Percentiles rank a stretch among this genome's conserved stretches.
These are phyloP conservation scores for Ceratocystiopsis brevicomis DNA, from an alignment of 2,329 filamentous ascomycete species.

Conservation along the genomic window DNA sequence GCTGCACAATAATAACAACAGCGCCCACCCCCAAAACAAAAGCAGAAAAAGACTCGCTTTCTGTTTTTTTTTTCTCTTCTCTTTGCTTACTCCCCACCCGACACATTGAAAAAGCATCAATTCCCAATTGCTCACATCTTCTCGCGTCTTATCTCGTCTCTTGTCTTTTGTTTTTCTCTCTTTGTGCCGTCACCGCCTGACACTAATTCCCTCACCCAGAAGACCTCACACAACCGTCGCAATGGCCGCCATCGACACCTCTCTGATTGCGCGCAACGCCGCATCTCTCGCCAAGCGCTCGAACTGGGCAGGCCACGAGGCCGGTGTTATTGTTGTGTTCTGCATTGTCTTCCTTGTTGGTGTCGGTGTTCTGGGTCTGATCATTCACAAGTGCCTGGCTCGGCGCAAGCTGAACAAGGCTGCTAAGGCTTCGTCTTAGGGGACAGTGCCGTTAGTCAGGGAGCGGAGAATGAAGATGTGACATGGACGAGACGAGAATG, in stretches of 20 bases:
- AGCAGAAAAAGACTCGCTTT: conserved; percentile 7
- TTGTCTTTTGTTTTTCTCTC: background rate
- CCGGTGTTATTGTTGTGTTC: conserved; percentile 44
- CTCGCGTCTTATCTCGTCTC: background rate
- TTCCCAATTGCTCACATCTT: background rate
- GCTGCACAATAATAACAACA: conserved; percentile 2
- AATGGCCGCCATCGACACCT: conserved; percentile 18
- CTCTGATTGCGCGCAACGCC: conserved; percentile 16
- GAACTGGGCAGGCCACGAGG: conserved; percentile 38
- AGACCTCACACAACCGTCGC: conserved; percentile 6
- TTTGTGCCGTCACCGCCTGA: background rate
- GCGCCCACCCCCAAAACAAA: conserved; percentile 2
- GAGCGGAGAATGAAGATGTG: background rate
- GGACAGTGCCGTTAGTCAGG: background rate
- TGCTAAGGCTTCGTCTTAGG: conserved; percentile 4
- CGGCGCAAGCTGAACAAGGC: conserved; percentile 12
- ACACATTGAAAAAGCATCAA: background rate
- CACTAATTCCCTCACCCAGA: conserved; percentile 3
- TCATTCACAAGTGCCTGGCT: conserved; percentile 19
- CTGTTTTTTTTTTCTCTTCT: background rate
- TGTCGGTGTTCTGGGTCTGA: conserved; percentile 28
- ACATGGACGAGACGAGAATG: too few species aligned
- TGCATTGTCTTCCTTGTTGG: conserved; percentile 38
- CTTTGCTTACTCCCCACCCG: background rate
- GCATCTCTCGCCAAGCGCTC: conserved; percentile 31